Percentiles rank a stretch among this genome's conserved stretches.
Conservation (phyloP, 2,329 filamentous ascomycete genomes). For the Beauveria caledonica region DNA sequence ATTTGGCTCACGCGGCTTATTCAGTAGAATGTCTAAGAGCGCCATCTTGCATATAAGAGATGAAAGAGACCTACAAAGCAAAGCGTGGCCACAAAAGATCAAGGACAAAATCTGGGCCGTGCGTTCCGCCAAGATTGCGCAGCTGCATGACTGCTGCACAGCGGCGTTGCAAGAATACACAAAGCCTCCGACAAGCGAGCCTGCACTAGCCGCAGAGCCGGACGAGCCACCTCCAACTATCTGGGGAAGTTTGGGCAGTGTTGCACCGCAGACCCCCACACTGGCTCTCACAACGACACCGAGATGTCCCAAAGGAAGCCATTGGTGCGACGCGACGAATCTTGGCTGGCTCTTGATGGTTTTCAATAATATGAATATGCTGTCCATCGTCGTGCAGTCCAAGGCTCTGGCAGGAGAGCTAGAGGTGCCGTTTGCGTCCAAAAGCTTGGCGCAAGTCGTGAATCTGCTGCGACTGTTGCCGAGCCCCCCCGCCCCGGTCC, state of each 20-base stretch:
- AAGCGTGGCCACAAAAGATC: conserved; percentile 39
- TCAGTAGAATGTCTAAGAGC: conserved; percentile 41
- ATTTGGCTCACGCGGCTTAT: conserved; percentile 41
- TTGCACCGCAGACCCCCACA: conserved; percentile 14
- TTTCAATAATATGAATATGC: conserved; percentile 38
- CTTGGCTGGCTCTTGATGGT: conserved; percentile 47
- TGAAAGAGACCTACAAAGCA: conserved; percentile 33
- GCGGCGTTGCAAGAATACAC: conserved; percentile 39
- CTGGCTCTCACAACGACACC: conserved; percentile 30
- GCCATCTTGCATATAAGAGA: conserved; percentile 38
- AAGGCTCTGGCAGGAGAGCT: conserved; percentile 12
- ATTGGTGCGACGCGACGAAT: conserved; percentile 43
- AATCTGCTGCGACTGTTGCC: conserved; percentile 35
- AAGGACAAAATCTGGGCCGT: conserved; percentile 41
- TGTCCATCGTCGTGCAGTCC: conserved; percentile 31
- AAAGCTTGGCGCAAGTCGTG: conserved; percentile 38
- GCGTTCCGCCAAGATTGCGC: conserved; percentile 40
- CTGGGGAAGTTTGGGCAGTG: conserved; percentile 15
- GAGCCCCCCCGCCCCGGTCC: conserved; percentile 33
- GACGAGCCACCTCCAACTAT: conserved; percentile 16
- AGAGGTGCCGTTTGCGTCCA: conserved; percentile 19
- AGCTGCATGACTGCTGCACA: conserved; percentile 39
- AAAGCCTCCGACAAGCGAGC: conserved; percentile 19
- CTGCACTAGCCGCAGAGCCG: conserved; percentile 14
- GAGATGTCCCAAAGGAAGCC: conserved; percentile 42